A percentile compares a stretch with the other conserved stretches of the same genome.
Conservation (phyloP, 139 green algal genomes). For the Limnomonas spitsbergensis region DNA sequence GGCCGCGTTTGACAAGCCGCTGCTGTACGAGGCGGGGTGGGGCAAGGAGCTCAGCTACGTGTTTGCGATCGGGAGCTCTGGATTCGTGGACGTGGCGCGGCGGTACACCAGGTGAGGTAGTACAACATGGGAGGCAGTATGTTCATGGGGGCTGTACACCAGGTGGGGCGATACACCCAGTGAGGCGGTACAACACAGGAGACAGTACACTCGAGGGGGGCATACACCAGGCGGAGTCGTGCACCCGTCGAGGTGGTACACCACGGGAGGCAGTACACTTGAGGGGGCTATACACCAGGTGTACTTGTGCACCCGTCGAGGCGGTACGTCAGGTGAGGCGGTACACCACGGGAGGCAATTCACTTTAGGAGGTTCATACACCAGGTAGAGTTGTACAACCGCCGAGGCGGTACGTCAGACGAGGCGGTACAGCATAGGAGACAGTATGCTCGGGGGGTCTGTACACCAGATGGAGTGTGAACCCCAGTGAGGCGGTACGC, state of each 20-base stretch:
- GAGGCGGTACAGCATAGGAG: too few species aligned
- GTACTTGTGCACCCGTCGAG: slow-evolving; percentile 44
- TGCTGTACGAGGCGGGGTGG: slow-evolving; percentile 81
- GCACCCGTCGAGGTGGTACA: slow-evolving; percentile 31
- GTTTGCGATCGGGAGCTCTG: slow-evolving; percentile 53
- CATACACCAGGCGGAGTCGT: slow-evolving; percentile 25
- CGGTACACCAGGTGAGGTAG: slow-evolving; percentile 51
- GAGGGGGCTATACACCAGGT: neutral
- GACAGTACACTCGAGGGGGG: neutral
- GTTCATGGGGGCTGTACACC: too few species aligned
- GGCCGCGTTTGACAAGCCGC: slow-evolving; percentile 53
- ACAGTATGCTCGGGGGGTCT: too few species aligned
- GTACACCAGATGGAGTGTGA: too few species aligned
- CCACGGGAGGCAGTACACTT: neutral
- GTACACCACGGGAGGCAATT: too few species aligned
- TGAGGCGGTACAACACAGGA: neutral
- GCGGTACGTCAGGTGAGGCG: neutral
- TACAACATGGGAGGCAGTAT: neutral
- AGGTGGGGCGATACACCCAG: slow-evolving; percentile 62
- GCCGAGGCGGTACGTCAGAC: neutral
- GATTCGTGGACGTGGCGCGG: slow-evolving; percentile 63
- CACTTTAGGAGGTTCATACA: neutral
- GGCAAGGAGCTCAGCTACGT: slow-evolving; percentile 74
- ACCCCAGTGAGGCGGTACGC: too few species aligned
- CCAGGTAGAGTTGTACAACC: neutral